Evolutionary conservation across 129 eudicot genomes (phyloP), one percentile per base, ranked within the genome.

Genomic region (Saposhnikovia divaricata): DNA sequence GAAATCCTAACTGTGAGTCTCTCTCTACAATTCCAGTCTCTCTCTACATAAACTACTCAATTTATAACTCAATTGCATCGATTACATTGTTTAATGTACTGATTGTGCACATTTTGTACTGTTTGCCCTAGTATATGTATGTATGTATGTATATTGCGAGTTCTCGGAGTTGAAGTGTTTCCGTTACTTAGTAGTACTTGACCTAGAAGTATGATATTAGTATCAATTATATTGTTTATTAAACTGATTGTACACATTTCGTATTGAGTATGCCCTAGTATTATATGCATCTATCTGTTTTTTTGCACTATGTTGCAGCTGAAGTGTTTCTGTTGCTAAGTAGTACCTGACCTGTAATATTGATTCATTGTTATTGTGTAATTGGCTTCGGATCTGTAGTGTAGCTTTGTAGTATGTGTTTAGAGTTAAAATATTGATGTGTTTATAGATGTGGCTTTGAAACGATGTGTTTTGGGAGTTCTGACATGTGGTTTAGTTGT

Each of bases 1-100:
- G 98, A 95, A 82, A 88, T 93, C 72, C 96, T 95, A 55, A 95
- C 98, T 92, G 98, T 95, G 84, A 78, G 48, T 61, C 44, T 77
- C 45, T 55, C 12, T n/a, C 34, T 9, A 15, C 78, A 25, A 25
- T 77, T 43, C 15, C 18, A 43, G 42, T 70, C 74, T 77, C 39
- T 39, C 73, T 45, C 74, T 15, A 23, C n/a, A n/a, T n/a, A n/a
- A n/a, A n/a, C n/a, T n/a, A n/a, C n/a, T n/a, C n/a, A n/a, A n/a
- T n/a, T n/a, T n/a, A n/a, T n/a, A n/a, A n/a, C 75, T 81, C 74
- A 80, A 37, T 85, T 79, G 44, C 25, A 66, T 27, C 23, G 46
- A 45, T 65, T 79, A 27, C 9, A 45, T 75, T 51, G 55, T 51
- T 15, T 70, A 78, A 79, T 25, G 45, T n/a, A 74, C 77, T 28